Base-by-base conservation (phyloP, 345 rosid species). In the Eucalyptus brandiana region DNA sequence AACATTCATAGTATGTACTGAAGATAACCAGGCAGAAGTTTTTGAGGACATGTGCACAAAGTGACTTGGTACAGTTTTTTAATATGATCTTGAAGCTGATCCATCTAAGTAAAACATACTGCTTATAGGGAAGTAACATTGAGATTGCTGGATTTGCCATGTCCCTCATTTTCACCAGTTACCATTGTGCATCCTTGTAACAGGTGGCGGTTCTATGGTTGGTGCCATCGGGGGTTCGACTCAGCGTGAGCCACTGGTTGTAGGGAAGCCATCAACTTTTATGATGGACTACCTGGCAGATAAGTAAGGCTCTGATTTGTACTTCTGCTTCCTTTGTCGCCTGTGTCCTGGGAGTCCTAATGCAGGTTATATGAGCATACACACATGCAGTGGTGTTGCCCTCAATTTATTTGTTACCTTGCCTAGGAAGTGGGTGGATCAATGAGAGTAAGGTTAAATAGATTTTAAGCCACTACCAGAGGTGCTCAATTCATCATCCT, bases 141-240 rank as follows among this genome's bases (percentile, higher is more conserved):
- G 28, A 76, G 16, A 21, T 76, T 37, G 47, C 30, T 76, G 83
- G 83, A 53, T 86, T 86, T 32, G 44, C 37, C 44, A 5, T 32
- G 44, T 69, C 56, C 44, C 60, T 37, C n/a, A 28, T 89, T 89
- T 86, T 53, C 49, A 26, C n/a, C 34, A 37, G 14, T 62, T 69
- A 47, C 80, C 87, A 80, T 58, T 19, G 28, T 26, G 67, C 48
- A 45, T 37, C 56, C 91, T 80, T 50, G 53, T 93, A 88, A 91
- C 92, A 97, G 99, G 99, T 88, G 99, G 98, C 30, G 99, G 99
- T 76, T 96, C 97, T 80, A 97, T 98, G 99, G 98, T 96, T 88
- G 99, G 99, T 91, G 99, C 99, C 62, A 58, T 97, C 23, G 86
- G 91, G 37, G 98, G 98, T 88, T 96, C 99, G 7, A 94, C 96